A percentile compares a stretch with the other conserved stretches of the same genome.
phyloP scores from a whole-genome alignment of 106 monocot species.

The Hemerocallis citrina region DNA sequence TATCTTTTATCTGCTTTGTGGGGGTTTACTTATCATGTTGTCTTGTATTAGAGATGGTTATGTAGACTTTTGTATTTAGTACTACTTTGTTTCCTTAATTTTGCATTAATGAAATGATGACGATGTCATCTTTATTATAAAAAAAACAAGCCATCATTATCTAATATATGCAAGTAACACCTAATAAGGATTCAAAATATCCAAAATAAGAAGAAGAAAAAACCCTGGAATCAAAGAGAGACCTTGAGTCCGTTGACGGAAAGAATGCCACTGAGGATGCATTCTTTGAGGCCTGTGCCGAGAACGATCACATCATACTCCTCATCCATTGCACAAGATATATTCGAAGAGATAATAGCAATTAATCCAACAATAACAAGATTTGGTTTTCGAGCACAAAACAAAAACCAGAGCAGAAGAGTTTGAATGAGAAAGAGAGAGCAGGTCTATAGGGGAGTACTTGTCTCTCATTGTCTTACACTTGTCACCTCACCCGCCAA shows the following conservation, averaged over 20 bases:
- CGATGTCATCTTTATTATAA: neutral
- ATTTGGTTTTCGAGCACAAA: neutral
- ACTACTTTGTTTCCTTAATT: too few species aligned
- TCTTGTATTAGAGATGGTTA: too few species aligned
- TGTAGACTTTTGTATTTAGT: too few species aligned
- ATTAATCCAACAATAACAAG: neutral
- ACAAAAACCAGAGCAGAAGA: neutral
- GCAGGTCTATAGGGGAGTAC: neutral
- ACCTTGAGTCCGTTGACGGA: slow-evolving; percentile 68
- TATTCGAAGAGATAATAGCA: neutral
- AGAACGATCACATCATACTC: slow-evolving; percentile 67
- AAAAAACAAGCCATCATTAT: neutral
- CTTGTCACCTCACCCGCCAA: too few species aligned
- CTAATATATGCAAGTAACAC: neutral
- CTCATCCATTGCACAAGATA: slow-evolving; percentile 49
- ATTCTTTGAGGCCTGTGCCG: slow-evolving; percentile 69
- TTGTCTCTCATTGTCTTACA: slow-evolving; percentile 1
- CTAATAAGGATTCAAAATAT: too few species aligned
- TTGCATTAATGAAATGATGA: too few species aligned
- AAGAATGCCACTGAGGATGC: slow-evolving; percentile 71
- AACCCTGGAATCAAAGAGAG: neutral
- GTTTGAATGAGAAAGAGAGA: neutral
- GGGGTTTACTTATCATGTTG: too few species aligned
- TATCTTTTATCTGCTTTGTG: too few species aligned
- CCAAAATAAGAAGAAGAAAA: neutral